Percentiles rank a stretch among this genome's conserved stretches.
Conservation (phyloP, 495 filamentous ascomycete species). For the Letharia lupina region DNA sequence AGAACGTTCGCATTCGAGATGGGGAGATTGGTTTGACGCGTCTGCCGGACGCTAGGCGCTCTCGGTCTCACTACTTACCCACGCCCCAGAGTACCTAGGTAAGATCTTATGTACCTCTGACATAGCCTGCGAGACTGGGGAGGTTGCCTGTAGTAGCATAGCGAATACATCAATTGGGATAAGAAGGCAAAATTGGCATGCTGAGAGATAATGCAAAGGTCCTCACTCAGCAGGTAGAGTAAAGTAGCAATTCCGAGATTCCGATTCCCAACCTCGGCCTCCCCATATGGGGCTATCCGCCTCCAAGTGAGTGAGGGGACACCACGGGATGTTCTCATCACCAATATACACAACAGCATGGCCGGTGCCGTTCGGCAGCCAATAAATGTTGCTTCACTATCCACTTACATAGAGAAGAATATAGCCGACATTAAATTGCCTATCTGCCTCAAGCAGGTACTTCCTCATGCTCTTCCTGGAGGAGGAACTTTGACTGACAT, state of each 20-base stretch:
- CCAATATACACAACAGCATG: constrained; percentile 44
- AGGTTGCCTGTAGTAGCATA: neutral
- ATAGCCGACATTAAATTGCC: constrained; percentile 75
- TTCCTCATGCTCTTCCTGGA: constrained; percentile 16
- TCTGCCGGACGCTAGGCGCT: neutral
- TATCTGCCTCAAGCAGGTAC: constrained; percentile 79
- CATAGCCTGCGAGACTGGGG: too few relatives aligned
- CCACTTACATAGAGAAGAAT: constrained; percentile 63
- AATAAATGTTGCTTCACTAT: constrained; percentile 69
- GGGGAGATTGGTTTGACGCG: neutral
- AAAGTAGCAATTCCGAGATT: neutral
- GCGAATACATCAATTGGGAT: neutral
- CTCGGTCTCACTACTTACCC: neutral
- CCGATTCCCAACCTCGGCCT: neutral
- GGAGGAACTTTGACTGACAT: constrained; percentile 6
- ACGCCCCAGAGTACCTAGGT: too few relatives aligned
- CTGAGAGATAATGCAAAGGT: neutral
- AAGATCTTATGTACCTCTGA: too few relatives aligned
- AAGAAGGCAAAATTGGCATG: neutral
- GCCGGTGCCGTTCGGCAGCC: constrained; percentile 81
- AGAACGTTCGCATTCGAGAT: neutral
- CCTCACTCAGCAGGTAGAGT: too few relatives aligned
- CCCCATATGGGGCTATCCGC: neutral
- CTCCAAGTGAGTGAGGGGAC: neutral
- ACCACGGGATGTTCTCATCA: constrained; percentile 9